Percentiles rank a stretch among this genome's conserved stretches.
Evolutionary conservation across 345 rosid species (phyloP).

Genomic region (Brassica incana): DNA sequence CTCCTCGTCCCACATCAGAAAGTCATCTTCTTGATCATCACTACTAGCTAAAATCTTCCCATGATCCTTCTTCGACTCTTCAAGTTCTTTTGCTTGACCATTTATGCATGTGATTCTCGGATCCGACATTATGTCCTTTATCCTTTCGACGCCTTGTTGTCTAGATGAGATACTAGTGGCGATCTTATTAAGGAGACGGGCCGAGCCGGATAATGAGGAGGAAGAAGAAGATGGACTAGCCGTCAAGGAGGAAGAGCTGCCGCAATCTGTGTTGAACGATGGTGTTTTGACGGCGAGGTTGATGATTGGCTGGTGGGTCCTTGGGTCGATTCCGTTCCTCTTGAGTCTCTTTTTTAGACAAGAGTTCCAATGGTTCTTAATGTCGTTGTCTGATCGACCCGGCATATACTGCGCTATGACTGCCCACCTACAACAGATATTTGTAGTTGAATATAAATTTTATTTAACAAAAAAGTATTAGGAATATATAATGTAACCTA

Average conservation of each 20-base stretch:
- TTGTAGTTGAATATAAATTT: not conserved
- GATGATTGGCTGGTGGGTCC: conserved; percentile 36
- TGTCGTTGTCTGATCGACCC: conserved; percentile 37
- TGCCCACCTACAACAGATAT: conserved; percentile 32
- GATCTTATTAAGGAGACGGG: conserved; percentile 30
- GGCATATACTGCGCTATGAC: conserved; percentile 27
- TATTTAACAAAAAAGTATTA: not conserved
- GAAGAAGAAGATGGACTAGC: not conserved
- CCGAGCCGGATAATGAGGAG: not conserved
- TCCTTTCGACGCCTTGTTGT: conserved; percentile 22
- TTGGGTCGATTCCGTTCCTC: conserved; percentile 35
- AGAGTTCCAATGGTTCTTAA: conserved; percentile 39
- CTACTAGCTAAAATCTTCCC: not conserved
- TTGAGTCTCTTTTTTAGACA: conserved; percentile 36
- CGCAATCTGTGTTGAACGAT: not conserved
- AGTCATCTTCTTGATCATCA: not conserved
- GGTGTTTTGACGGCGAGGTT: conserved; percentile 12
- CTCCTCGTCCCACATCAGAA: too few relatives aligned
- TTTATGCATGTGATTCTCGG: not conserved
- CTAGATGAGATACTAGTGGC: conserved; percentile 31
- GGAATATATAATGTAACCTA: not conserved
- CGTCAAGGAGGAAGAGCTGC: conserved; percentile 1
- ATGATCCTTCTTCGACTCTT: not conserved
- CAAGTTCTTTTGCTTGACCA: conserved; percentile 1
- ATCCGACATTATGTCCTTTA: conserved; percentile 18